Evolutionary conservation across 1,284 basidiomycete genomes (phyloP), one percentile per base, ranked within the genome.

Genomic region (Volvariella surrecta): DNA sequence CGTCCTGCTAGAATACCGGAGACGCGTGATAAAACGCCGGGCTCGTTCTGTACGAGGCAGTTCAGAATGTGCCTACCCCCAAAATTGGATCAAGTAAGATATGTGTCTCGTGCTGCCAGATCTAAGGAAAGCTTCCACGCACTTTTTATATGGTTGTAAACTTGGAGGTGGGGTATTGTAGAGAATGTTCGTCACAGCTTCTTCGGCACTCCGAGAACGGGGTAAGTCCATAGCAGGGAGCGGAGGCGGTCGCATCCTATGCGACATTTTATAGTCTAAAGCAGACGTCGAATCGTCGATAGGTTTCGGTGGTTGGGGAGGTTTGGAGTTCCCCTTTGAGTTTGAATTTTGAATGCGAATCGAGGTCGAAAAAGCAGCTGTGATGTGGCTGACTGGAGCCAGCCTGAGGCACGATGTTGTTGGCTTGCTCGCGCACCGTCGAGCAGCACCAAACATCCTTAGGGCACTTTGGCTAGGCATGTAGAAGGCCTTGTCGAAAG

Each of bases 21-120:
- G 1, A 99, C 94, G 52, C 96, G 86, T 17, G 95, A 97, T 16
- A 99, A 76, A 15, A 99, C 96, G 62, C 96, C 96, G 2, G 96
- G 96, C 67, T 99, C 96, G 62, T 99, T 98, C 67, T 99, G 96
- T 4, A 99, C 96, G 48, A 99, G 81, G 65, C 94, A 98, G 70
- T 99, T 99, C 52, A 99, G 76, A 47, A 95, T 82, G 61, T 99
- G 96, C 61, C 93, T 88, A 58, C 40, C 48, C 16, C 8, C 17
- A 34, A 45, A 50, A 43, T n/a, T n/a, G n/a, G n/a, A n/a, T n/a
- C 18, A 21, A 16, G 32, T 20, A 44, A 37, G 47, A 13, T 45
- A 44, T 37, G 41, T 31, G 31, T 37, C 24, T 20, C 28, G 38
- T 45, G 24, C 30, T 31, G 30, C 17, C 37, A 39, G 8, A 28